Evolutionary conservation across 495 filamentous ascomycete genomes (phyloP).

Genomic region (Aspergillus affinis): DNA sequence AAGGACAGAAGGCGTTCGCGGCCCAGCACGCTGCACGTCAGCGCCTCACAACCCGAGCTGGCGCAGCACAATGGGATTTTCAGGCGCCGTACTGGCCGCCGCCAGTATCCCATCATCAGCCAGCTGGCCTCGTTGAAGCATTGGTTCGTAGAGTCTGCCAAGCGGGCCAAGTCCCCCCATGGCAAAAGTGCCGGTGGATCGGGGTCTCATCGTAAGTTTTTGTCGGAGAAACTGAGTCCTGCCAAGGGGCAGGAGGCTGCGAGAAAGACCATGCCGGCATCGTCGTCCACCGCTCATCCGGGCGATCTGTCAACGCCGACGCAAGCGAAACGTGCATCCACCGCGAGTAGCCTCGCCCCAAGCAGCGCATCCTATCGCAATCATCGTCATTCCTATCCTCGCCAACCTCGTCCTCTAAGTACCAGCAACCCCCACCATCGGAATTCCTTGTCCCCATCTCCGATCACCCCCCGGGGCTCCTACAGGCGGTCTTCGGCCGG

Average conservation of each 20-base stretch:
- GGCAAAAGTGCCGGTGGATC: conserved; percentile 30
- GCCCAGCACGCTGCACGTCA: conserved; percentile 77
- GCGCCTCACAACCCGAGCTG: conserved; percentile 68
- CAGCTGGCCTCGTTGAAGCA: conserved; percentile 85
- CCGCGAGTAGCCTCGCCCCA: conserved; percentile 45
- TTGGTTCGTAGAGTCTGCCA: conserved; percentile 78
- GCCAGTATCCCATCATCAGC: conserved; percentile 70
- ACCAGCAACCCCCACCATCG: conserved; percentile 61
- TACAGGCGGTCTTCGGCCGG: conserved; percentile 73
- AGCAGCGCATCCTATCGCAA: conserved; percentile 49
- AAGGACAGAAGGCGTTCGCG: conserved; percentile 76
- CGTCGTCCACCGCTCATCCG: conserved; percentile 24
- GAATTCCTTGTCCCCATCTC: conserved; percentile 84
- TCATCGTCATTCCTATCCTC: conserved; percentile 47
- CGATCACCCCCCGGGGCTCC: conserved; percentile 82
- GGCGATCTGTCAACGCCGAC: conserved; percentile 40
- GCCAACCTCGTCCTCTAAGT: conserved; percentile 50
- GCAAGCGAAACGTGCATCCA: conserved; percentile 44
- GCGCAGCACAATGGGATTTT: conserved; percentile 54
- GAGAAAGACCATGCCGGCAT: conserved; percentile 25
- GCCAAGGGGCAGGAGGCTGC: conserved; percentile 40
- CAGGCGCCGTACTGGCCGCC: conserved; percentile 54
- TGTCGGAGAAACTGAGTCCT: conserved; percentile 44
- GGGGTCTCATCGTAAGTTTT: conserved; percentile 37
- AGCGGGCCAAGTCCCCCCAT: conserved; percentile 67